phyloP scores from a whole-genome alignment of 208 protist species.

The Crithidia fasciculata region DNA sequence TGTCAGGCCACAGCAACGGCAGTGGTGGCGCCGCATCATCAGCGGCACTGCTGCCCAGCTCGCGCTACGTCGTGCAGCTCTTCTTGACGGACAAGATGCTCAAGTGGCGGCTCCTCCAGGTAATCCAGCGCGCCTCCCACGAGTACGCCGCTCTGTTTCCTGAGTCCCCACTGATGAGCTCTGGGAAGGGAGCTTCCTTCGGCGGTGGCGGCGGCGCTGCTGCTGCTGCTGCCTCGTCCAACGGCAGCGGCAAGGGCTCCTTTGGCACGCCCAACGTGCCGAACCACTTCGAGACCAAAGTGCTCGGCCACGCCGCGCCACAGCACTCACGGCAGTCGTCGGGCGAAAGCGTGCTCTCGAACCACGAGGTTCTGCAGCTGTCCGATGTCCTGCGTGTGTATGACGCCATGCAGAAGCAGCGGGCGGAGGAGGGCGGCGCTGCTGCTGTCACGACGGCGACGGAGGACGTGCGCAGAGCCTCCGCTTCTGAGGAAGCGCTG shows the following conservation, averaged over 20 bases:
- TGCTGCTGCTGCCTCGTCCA: not conserved
- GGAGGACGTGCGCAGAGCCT: not conserved
- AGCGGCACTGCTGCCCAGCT: not conserved
- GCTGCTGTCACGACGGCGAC: conserved; percentile 11
- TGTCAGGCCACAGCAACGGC: not conserved
- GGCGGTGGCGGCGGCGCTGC: not conserved
- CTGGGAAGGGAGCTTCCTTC: not conserved
- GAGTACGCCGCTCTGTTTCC: conserved; percentile 28
- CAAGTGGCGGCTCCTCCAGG: conserved; percentile 61
- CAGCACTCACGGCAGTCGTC: conserved; percentile 20
- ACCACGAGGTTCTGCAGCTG: conserved; percentile 68
- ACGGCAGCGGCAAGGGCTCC: not conserved
- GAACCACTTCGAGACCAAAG: conserved; percentile 26
- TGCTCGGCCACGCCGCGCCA: conserved; percentile 5
- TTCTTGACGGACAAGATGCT: conserved; percentile 44
- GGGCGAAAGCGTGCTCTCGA: conserved; percentile 41
- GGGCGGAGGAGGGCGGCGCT: not conserved
- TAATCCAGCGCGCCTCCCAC: conserved; percentile 34
- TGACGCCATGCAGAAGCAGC: conserved; percentile 28
- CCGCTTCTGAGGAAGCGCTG: not conserved
- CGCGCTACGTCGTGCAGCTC: conserved; percentile 40
- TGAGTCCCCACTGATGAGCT: not conserved
- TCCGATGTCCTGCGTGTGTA: conserved; percentile 56
- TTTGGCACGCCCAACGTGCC: conserved; percentile 8
- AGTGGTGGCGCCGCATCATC: not conserved